Evolutionary conservation across 2,329 filamentous ascomycete species (phyloP).

Genomic region (Microsporum ferrugineum): DNA sequence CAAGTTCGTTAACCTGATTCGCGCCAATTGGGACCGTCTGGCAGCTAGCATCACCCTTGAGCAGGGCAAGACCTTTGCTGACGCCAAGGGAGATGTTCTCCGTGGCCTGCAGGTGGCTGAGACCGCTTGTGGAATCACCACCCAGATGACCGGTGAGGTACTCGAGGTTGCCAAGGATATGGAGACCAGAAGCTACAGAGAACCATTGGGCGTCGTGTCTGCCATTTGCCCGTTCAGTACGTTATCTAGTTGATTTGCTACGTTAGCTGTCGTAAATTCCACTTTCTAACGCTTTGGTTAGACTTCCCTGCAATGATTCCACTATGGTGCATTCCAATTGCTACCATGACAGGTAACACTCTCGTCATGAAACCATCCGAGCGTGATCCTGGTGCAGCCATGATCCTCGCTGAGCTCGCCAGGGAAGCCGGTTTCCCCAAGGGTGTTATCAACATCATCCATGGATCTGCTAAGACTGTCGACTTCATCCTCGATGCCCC

Average conservation of each 20-base stretch:
- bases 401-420: constrained; percentile 55
- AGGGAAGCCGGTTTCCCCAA: constrained; percentile 54
- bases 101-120: constrained; percentile 56
- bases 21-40: constrained; percentile 53
- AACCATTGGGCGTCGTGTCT: constrained; percentile 53
- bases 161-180: constrained; percentile 58
- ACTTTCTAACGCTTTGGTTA: constrained; percentile 16
- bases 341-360: constrained; percentile 54
- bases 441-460: constrained; percentile 56
- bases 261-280: neutral
- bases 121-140: constrained; percentile 56
- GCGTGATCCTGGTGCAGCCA: constrained; percentile 52
- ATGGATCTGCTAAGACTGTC: constrained; percentile 53
- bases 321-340: constrained; percentile 55
- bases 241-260: constrained; percentile 1
- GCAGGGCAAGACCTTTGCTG: constrained; percentile 58
- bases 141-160: constrained; percentile 54
- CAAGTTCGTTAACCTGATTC: constrained; percentile 52
- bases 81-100: constrained; percentile 55
- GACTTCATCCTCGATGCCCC: constrained; percentile 60
- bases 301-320: constrained; percentile 63
- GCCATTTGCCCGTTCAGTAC: constrained; percentile 17
- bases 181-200: constrained; percentile 56
- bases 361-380: constrained; percentile 56
- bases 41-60: constrained; percentile 56